phyloP scores from a whole-genome alignment of 352 stramenopile species.

The Pythium scleroteichum region DNA sequence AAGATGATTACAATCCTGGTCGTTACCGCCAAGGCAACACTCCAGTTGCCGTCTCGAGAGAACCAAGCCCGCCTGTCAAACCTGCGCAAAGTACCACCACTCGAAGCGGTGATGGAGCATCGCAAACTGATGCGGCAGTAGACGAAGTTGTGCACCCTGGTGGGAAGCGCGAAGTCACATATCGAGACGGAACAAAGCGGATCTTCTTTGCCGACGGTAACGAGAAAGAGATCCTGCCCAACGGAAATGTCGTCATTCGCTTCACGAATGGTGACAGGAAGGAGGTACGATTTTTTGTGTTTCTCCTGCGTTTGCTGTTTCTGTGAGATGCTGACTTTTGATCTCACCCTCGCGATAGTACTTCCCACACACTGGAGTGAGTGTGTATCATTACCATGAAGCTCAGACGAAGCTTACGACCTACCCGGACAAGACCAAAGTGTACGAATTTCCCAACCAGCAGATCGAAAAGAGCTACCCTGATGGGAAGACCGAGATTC shows the following conservation, averaged over 20 bases:
- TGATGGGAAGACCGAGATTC: slow-evolving; percentile 93
- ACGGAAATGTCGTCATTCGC: slow-evolving; percentile 87
- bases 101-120: neutral
- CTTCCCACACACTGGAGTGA: slow-evolving; percentile 82
- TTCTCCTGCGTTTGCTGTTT: neutral
- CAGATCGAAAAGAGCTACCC: slow-evolving; percentile 93
- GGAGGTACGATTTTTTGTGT: slow-evolving; percentile 41
- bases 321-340: too few species aligned
- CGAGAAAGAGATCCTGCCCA: slow-evolving; percentile 89
- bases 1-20: slow-evolving; percentile 21
- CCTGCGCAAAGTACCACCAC: neutral
- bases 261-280: slow-evolving; percentile 97
- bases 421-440: slow-evolving; percentile 91
- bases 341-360: slow-evolving; percentile 22
- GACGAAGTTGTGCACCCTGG: slow-evolving; percentile 55
- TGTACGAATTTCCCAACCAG: slow-evolving; percentile 97
- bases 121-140: slow-evolving; percentile 7
- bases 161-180: slow-evolving; percentile 63
- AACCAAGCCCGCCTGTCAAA: neutral
- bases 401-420: slow-evolving; percentile 94
- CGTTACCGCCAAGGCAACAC: slow-evolving; percentile 9
- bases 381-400: slow-evolving; percentile 94
- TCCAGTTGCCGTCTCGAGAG: neutral
- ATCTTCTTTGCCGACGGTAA: slow-evolving; percentile 93
- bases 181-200: slow-evolving; percentile 61